Percentiles rank a stretch among this genome's conserved stretches.
phyloP scores from a whole-genome alignment of 106 monocot species.

The Phalaenopsis aphrodite region DNA sequence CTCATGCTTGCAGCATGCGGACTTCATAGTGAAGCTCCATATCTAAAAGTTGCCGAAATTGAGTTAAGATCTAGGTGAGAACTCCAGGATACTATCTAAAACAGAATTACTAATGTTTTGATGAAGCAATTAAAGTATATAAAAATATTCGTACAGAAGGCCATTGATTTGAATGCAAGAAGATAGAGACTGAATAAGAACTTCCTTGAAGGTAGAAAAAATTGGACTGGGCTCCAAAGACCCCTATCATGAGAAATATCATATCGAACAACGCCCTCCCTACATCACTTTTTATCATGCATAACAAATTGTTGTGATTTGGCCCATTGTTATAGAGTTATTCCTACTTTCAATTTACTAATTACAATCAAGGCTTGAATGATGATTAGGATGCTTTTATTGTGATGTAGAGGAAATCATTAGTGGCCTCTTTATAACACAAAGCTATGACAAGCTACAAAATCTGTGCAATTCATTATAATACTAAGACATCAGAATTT shows the following conservation, averaged over 20 bases:
- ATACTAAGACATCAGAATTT: no score
- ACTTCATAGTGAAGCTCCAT: conserved; percentile 99
- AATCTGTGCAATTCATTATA: no score
- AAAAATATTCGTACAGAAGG: neutral
- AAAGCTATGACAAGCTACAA: no score
- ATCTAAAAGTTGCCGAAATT: conserved; percentile 40
- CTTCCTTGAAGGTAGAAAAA: neutral
- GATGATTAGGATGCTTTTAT: no score
- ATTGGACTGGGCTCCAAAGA: neutral
- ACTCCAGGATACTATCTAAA: neutral
- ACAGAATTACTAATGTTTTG: no score
- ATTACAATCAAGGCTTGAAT: no score
- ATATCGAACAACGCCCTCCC: neutral
- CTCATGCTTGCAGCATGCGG: conserved; percentile 87
- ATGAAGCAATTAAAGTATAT: neutral
- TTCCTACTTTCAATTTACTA: neutral
- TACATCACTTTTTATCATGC: neutral
- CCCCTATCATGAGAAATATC: neutral
- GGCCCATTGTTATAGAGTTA: neutral
- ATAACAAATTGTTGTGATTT: neutral
- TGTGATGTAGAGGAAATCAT: no score
- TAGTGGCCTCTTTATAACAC: no score
- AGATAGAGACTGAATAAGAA: neutral
- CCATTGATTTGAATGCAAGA: neutral
- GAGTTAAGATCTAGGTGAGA: neutral